A percentile compares a stretch with the other conserved stretches of the same genome.
Evolutionary conservation across 1,139 yeast species (phyloP).

Genomic region (Casaregolazyma lundiana): DNA sequence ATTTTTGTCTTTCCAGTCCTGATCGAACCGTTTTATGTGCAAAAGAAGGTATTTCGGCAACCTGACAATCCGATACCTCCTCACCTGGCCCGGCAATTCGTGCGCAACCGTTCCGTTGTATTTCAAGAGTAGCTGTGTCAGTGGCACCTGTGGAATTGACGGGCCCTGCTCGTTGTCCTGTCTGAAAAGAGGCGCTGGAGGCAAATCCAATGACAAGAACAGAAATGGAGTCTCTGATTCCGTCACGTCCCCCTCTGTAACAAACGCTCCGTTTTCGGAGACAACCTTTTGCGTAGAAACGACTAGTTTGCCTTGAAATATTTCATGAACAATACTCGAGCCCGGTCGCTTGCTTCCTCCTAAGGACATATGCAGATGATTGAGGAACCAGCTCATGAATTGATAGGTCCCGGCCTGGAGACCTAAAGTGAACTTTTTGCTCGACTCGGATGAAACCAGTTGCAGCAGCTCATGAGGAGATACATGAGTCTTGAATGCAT

Average conservation of each 20-base stretch:
- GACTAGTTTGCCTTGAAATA: conserved; percentile 53
- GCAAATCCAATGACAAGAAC: conserved; percentile 55
- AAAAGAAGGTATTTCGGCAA: conserved; percentile 54
- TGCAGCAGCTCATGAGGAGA: conserved; percentile 66
- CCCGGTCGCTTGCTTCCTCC: conserved; percentile 26
- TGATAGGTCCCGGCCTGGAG: conserved; percentile 48
- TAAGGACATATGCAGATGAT: conserved; percentile 42
- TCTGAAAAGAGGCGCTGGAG: conserved; percentile 52
- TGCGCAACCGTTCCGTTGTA: conserved; percentile 40
- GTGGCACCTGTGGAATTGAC: conserved; percentile 50
- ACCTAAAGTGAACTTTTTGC: conserved; percentile 40
- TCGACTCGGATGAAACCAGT: conserved; percentile 40
- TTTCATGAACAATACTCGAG: conserved; percentile 28
- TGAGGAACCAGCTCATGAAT: conserved; percentile 58
- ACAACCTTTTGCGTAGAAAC: conserved; percentile 33
- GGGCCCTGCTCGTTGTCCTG: conserved; percentile 33
- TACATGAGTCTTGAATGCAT: conserved; percentile 54
- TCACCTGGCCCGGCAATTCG: conserved; percentile 33
- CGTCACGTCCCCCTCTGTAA: conserved; percentile 12
- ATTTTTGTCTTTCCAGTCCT: conserved; percentile 39
- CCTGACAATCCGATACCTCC: conserved; percentile 40
- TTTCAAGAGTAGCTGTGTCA: conserved; percentile 45
- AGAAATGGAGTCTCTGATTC: conserved; percentile 45
- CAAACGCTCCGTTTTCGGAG: conserved; percentile 26
- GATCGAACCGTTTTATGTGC: conserved; percentile 52